A percentile compares a stretch with the other conserved stretches of the same genome.
These are phyloP conservation scores for Ajuga reptans DNA, from an alignment of 305 asterid genomes.

Conservation along the genomic window DNA sequence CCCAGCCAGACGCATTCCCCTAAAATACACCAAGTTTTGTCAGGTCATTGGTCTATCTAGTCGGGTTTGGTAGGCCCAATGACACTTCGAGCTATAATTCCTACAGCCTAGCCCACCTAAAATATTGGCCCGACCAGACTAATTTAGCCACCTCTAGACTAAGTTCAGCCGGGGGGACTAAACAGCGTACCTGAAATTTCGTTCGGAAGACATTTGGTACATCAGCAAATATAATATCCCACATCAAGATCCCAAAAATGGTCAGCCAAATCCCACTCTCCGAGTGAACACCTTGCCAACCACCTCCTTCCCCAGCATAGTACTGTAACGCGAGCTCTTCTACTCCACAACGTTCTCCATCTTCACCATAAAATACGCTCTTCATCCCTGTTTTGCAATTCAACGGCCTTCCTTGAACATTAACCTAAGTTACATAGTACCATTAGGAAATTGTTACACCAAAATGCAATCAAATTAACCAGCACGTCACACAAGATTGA, in stretches of 20 bases:
- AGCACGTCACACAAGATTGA: too few species aligned
- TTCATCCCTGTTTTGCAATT: constrained; percentile 62
- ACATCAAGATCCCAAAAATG: constrained; percentile 80
- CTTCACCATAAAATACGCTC: constrained; percentile 78
- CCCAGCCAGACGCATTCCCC: too few species aligned
- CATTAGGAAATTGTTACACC: neutral
- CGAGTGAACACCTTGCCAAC: constrained; percentile 86
- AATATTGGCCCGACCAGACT: too few species aligned
- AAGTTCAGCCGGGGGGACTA: neutral
- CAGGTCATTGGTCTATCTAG: too few species aligned
- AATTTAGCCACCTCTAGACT: too few species aligned
- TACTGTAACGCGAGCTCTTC: constrained; percentile 88
- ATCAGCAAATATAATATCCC: constrained; percentile 75
- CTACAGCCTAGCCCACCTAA: too few species aligned
- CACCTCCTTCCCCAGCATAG: constrained; percentile 88
- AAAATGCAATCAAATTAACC: neutral
- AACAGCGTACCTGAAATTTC: constrained; percentile 64
- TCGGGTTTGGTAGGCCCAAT: too few species aligned
- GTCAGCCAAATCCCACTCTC: constrained; percentile 98
- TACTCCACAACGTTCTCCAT: constrained; percentile 81
- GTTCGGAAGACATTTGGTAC: constrained; percentile 77
- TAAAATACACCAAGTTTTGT: too few species aligned
- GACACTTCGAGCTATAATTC: too few species aligned
- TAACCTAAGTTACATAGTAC: constrained; percentile 39
- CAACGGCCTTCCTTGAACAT: constrained; percentile 77